phyloP scores from a whole-genome alignment of 306 rosid genomes.

The Medicago lupulina region DNA sequence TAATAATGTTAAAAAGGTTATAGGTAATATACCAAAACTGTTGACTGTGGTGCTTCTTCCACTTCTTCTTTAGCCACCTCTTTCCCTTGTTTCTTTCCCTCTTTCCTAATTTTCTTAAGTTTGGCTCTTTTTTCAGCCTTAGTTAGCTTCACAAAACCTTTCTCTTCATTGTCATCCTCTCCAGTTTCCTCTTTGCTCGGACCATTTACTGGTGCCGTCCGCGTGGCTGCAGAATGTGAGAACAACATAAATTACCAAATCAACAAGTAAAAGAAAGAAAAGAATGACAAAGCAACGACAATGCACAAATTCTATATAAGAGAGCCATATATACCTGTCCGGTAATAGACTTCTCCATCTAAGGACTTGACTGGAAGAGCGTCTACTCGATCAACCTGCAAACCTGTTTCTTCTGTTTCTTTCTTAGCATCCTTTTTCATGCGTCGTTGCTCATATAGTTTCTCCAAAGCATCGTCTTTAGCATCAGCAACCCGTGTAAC shows the following conservation, averaged over 20 bases:
- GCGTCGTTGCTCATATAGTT: conserved; percentile 83
- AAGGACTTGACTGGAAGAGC: conserved; percentile 90
- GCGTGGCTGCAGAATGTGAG: conserved; percentile 52
- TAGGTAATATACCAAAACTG: conserved; percentile 73
- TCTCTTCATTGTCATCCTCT: conserved; percentile 50
- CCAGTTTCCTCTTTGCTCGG: conserved; percentile 52
- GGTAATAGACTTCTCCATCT: conserved; percentile 74
- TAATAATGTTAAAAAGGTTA: conserved; percentile 10
- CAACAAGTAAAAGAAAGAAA: conserved; percentile 18
- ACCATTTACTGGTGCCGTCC: conserved; percentile 50
- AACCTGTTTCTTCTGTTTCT: conserved; percentile 59
- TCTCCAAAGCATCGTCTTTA: conserved; percentile 89
- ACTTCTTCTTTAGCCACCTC: conserved; percentile 54
- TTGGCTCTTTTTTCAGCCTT: conserved; percentile 90
- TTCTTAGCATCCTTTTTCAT: conserved; percentile 63
- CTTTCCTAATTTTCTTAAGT: conserved; percentile 73
- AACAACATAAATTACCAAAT: conserved; percentile 20
- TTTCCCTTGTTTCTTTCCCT: conserved; percentile 77
- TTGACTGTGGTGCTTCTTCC: conserved; percentile 75
- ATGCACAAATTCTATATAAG: conserved; percentile 10
- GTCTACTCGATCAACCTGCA: conserved; percentile 81
- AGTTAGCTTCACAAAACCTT: conserved; percentile 64
- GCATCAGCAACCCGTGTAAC: conserved; percentile 92
- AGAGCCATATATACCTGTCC: conserved; percentile 53
- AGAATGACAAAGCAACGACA: conserved; percentile 10